Evolutionary conservation across 371 early-diverging fungal species (phyloP).

Genomic region (Chytridium lagenaria): DNA sequence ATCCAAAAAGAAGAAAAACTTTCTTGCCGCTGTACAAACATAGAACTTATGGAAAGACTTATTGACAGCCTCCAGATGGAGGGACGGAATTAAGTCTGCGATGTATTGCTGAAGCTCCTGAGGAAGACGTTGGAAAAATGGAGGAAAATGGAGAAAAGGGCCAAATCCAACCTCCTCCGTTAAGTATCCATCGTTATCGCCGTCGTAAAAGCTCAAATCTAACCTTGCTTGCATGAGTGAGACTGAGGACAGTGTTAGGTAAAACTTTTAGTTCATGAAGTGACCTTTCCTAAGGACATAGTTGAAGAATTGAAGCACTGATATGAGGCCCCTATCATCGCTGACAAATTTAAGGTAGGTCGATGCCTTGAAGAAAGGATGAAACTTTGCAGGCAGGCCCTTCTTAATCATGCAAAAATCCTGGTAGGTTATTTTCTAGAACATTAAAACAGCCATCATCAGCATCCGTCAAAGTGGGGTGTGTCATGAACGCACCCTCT

Average conservation of each 20-base stretch:
- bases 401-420: constrained; percentile 36
- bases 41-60: constrained; percentile 51
- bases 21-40: constrained; percentile 52
- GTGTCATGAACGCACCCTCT: constrained; percentile 22
- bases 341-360: constrained; percentile 46
- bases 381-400: constrained; percentile 42
- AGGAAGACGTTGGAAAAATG: constrained; percentile 1
- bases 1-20: constrained; percentile 60
- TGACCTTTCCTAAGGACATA: constrained; percentile 54
- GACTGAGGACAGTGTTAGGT: constrained; percentile 29
- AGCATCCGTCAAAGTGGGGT: not conserved
- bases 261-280: not conserved
- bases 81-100: constrained; percentile 52
- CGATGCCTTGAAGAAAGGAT: constrained; percentile 42
- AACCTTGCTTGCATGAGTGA: constrained; percentile 54
- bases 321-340: constrained; percentile 43
- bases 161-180: constrained; percentile 47
- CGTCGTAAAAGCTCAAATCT: constrained; percentile 52
- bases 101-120: constrained; percentile 53
- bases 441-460: too few relatives aligned
- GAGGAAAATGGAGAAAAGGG: not conserved
- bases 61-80: constrained; percentile 46
- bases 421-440: constrained; percentile 42
- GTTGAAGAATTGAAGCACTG: constrained; percentile 49
- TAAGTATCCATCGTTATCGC: constrained; percentile 52